A percentile compares a stretch with the other conserved stretches of the same genome.
These are phyloP conservation scores for Ascochyta clinopodiicola DNA, from an alignment of 2,329 filamentous ascomycete genomes.

Conservation along the genomic window DNA sequence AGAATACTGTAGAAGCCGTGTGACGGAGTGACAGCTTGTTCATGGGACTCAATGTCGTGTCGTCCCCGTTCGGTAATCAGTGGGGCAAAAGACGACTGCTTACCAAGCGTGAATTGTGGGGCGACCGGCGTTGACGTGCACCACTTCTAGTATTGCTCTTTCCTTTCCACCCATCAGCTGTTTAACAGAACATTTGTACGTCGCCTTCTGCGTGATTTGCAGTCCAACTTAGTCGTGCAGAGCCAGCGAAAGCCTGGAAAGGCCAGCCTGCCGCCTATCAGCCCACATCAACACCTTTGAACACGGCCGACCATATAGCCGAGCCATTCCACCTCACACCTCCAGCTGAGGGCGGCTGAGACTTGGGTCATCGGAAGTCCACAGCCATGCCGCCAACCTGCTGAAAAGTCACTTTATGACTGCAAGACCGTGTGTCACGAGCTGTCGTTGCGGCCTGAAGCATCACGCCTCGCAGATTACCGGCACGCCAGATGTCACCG, in stretches of 20 bases:
- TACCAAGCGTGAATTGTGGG: slow-evolving; percentile 9
- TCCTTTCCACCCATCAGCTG: not conserved
- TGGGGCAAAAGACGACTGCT: slow-evolving; percentile 13
- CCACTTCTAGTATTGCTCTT: not conserved
- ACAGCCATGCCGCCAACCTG: not conserved
- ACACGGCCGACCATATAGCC: not conserved
- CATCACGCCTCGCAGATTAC: no score
- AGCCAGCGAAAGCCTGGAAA: not conserved
- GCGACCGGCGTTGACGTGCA: not conserved
- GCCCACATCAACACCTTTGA: no score
- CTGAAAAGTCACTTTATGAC: not conserved
- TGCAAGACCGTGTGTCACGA: not conserved
- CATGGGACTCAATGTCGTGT: not conserved
- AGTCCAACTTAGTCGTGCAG: not conserved
- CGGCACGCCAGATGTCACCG: no score
- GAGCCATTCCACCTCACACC: not conserved
- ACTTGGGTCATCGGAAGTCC: no score
- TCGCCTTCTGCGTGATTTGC: not conserved
- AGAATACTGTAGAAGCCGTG: not conserved
- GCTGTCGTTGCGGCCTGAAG: not conserved
- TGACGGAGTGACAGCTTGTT: not conserved
- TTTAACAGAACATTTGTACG: not conserved
- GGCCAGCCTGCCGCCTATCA: not conserved
- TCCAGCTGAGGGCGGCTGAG: not conserved
- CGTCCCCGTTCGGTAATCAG: slow-evolving; percentile 5